Percentiles rank a stretch among this genome's conserved stretches.
These are phyloP conservation scores for Aureobasidium namibiae DNA, from an alignment of 2,329 filamentous ascomycete species.

Conservation along the genomic window DNA sequence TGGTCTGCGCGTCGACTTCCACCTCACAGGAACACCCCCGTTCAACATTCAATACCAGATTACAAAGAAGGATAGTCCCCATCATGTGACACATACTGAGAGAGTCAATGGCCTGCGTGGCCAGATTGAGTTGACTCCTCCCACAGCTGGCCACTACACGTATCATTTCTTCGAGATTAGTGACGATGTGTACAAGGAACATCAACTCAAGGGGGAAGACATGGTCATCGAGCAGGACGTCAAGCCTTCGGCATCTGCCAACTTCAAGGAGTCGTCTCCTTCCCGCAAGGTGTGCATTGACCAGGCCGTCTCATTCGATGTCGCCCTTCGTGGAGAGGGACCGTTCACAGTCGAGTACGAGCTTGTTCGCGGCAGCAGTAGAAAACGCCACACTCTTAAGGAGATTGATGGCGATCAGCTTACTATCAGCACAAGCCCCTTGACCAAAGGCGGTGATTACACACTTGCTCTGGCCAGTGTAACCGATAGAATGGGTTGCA, in stretches of 20 bases:
- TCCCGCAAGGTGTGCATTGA: conserved; percentile 71
- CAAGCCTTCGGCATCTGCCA: conserved; percentile 80
- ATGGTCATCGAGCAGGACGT: conserved; percentile 77
- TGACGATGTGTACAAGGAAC: conserved; percentile 70
- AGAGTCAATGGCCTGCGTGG: conserved; percentile 64
- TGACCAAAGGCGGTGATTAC: conserved; percentile 82
- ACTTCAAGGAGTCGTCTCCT: conserved; percentile 50
- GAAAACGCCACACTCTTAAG: conserved; percentile 58
- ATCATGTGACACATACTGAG: conserved; percentile 38
- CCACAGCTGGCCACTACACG: conserved; percentile 72
- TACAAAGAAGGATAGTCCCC: conserved; percentile 50
- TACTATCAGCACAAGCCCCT: conserved; percentile 64
- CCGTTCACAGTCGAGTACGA: conserved; percentile 92
- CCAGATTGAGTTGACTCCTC: conserved; percentile 76
- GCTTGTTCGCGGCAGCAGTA: conserved; percentile 78
- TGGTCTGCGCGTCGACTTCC: conserved; percentile 78
- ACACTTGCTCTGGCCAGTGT: conserved; percentile 77
- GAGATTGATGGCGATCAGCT: conserved; percentile 56
- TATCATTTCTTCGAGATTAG: conserved; percentile 77
- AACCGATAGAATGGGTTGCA: conserved; percentile 78
- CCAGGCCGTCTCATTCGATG: conserved; percentile 65
- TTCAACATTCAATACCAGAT: conserved; percentile 77
- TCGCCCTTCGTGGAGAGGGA: conserved; percentile 69
- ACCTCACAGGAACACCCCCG: conserved; percentile 85
- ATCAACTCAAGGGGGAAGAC: conserved; percentile 52